Conservation (phyloP, 1,284 basidiomycete genomes). For the Anthracocystis setariae region DNA sequence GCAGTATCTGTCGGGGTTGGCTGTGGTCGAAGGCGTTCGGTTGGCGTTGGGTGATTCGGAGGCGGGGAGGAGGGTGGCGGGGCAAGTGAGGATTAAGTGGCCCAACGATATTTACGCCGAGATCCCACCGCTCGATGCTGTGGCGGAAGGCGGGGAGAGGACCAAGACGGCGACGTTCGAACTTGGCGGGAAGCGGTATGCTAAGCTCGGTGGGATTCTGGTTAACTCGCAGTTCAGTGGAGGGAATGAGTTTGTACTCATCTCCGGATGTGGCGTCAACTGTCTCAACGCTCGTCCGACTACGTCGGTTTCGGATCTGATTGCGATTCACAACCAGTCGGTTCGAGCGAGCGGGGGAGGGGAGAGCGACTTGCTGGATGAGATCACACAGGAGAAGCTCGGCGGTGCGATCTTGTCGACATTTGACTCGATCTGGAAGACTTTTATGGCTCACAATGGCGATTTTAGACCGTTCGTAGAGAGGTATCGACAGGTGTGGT, state of each 20-base stretch:
- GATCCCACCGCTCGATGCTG: slow-evolving; percentile 68
- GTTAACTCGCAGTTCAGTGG: slow-evolving; percentile 85
- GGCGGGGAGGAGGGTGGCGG: slow-evolving; percentile 71
- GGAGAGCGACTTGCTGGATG: slow-evolving; percentile 37
- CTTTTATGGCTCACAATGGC: slow-evolving; percentile 73
- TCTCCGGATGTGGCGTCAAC: slow-evolving; percentile 89
- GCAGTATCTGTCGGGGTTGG: slow-evolving; percentile 92
- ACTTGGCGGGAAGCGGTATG: slow-evolving; percentile 52
- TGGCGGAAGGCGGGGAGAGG: slow-evolving; percentile 64
- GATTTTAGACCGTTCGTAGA: slow-evolving; percentile 65
- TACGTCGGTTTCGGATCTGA: slow-evolving; percentile 80
- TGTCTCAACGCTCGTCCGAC: slow-evolving; percentile 85
- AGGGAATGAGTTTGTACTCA: slow-evolving; percentile 77
- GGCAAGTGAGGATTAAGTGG: slow-evolving; percentile 84
- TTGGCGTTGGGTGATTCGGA: slow-evolving; percentile 69
- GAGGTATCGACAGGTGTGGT: slow-evolving; percentile 80
- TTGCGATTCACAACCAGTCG: slow-evolving; percentile 70
- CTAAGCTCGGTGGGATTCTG: slow-evolving; percentile 76
- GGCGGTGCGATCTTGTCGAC: slow-evolving; percentile 80
- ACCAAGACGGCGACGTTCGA: slow-evolving; percentile 69
- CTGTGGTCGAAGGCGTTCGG: slow-evolving; percentile 84
- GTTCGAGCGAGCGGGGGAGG: slow-evolving; percentile 72
- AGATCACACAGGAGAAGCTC: slow-evolving; percentile 78
- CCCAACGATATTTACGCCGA: slow-evolving; percentile 93
- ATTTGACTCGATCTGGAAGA: slow-evolving; percentile 83